These are phyloP conservation scores for Akanthomyces uredinophilus DNA, from an alignment of 2,329 filamentous ascomycete genomes.

Conservation along the genomic window DNA sequence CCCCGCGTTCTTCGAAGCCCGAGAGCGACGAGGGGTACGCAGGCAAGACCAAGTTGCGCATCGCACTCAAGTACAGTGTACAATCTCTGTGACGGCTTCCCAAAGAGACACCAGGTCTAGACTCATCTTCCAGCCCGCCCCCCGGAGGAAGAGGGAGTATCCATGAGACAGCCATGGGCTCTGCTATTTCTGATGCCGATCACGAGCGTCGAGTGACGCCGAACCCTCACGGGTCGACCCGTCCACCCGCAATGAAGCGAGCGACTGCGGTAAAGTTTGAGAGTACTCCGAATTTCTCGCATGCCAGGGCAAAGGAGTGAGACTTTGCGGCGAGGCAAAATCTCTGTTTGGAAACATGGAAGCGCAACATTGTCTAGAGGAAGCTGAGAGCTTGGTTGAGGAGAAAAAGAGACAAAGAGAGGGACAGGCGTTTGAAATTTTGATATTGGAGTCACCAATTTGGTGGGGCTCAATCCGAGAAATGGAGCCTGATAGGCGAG, in stretches of 20 bases:
- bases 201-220: constrained; percentile 71
- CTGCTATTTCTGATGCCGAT: constrained; percentile 83
- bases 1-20: constrained; percentile 4
- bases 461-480: neutral
- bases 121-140: constrained; percentile 20
- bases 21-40: constrained; percentile 17
- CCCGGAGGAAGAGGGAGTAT: constrained; percentile 21
- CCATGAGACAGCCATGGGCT: constrained; percentile 31
- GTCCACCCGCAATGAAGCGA: constrained; percentile 37
- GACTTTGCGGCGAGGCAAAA: constrained; percentile 10
- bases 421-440: constrained; percentile 10
- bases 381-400: constrained; percentile 18
- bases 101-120: constrained; percentile 54
- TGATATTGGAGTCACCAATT: constrained; percentile 8
- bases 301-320: constrained; percentile 7
- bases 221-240: constrained; percentile 73
- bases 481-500: constrained; percentile 9
- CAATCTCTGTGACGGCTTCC: constrained; percentile 86
- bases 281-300: constrained; percentile 74
- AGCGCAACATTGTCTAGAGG: constrained; percentile 20
- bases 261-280: constrained; percentile 52
- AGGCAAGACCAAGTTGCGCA: constrained; percentile 63
- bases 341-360: constrained; percentile 21
- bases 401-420: constrained; percentile 10
- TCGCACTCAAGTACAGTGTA: constrained; percentile 83